A percentile compares a stretch with the other conserved stretches of the same genome.
These are phyloP conservation scores for Petunia axillaris DNA, from an alignment of 257 asterid genomes.

Conservation along the genomic window DNA sequence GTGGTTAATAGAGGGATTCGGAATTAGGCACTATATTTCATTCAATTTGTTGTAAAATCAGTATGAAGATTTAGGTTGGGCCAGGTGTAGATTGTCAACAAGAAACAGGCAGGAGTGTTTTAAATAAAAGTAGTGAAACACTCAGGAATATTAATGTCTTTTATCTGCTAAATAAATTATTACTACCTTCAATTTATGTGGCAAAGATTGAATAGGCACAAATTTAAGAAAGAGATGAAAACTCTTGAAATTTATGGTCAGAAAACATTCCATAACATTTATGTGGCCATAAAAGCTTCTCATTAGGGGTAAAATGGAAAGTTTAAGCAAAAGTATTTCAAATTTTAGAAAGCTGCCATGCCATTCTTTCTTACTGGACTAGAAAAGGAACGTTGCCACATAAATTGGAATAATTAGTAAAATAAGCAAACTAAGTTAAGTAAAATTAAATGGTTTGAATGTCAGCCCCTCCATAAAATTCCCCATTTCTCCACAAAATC, in stretches of 20 bases:
- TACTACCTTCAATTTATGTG: too few relatives aligned
- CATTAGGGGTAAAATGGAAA: too few relatives aligned
- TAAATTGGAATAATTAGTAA: too few relatives aligned
- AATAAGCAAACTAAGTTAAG: background rate
- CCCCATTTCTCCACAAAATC: background rate
- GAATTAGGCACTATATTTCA: background rate
- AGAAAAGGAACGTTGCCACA: too few relatives aligned
- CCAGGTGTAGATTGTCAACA: background rate
- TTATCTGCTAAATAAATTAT: background rate
- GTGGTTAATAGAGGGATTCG: background rate
- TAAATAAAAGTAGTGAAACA: background rate
- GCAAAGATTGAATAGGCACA: too few relatives aligned
- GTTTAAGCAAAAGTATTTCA: too few relatives aligned
- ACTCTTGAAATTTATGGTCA: too few relatives aligned
- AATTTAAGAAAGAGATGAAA: too few relatives aligned
- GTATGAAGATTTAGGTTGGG: background rate
- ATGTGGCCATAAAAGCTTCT: too few relatives aligned
- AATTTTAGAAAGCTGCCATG: too few relatives aligned
- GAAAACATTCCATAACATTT: too few relatives aligned
- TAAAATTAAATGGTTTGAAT: background rate
- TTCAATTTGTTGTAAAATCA: background rate
- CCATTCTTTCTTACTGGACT: too few relatives aligned
- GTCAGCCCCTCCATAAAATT: background rate
- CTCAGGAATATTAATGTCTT: background rate
- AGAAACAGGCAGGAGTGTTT: background rate